These are phyloP conservation scores for Apiospora phragmitis DNA, from an alignment of 2,329 filamentous ascomycete species.

Conservation along the genomic window DNA sequence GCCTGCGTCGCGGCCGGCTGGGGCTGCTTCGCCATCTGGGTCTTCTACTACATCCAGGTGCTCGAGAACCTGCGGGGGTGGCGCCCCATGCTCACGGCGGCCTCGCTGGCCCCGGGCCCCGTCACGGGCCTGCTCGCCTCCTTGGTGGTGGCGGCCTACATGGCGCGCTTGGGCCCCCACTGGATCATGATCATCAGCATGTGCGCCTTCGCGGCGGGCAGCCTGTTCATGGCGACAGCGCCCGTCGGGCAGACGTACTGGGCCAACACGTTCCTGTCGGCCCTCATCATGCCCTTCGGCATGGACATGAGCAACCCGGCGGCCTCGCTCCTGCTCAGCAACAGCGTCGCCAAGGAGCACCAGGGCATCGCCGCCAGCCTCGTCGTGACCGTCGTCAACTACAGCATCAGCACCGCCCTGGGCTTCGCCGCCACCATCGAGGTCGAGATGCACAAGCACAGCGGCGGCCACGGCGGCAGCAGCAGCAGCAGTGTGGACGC, in stretches of 20 bases:
- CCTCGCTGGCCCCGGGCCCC: constrained; percentile 39
- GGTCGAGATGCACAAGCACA: constrained; percentile 30
- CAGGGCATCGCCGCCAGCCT: constrained; percentile 23
- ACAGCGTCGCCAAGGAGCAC: constrained; percentile 46
- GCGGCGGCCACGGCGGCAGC: background rate
- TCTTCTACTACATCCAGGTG: constrained; percentile 45
- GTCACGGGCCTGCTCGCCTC: constrained; percentile 38
- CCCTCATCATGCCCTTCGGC: constrained; percentile 58
- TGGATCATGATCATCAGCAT: constrained; percentile 33
- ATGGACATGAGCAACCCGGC: constrained; percentile 70
- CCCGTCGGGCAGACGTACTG: constrained; percentile 54
- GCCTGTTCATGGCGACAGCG: constrained; percentile 33
- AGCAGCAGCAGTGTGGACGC: background rate
- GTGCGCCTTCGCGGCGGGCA: constrained; percentile 31
- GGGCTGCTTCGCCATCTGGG: constrained; percentile 46
- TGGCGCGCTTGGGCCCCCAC: constrained; percentile 32
- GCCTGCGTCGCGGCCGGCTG: constrained; percentile 48
- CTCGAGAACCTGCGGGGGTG: constrained; percentile 39
- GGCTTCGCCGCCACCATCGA: constrained; percentile 58
- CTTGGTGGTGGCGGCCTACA: constrained; percentile 28
- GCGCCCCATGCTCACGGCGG: constrained; percentile 38
- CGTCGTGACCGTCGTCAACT: constrained; percentile 61
- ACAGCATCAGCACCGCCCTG: constrained; percentile 63
- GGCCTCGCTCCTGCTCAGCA: constrained; percentile 59
- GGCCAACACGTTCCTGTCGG: constrained; percentile 51